Conservation (phyloP, 2,329 filamentous ascomycete species). For the Xylaria hypoxylon region DNA sequence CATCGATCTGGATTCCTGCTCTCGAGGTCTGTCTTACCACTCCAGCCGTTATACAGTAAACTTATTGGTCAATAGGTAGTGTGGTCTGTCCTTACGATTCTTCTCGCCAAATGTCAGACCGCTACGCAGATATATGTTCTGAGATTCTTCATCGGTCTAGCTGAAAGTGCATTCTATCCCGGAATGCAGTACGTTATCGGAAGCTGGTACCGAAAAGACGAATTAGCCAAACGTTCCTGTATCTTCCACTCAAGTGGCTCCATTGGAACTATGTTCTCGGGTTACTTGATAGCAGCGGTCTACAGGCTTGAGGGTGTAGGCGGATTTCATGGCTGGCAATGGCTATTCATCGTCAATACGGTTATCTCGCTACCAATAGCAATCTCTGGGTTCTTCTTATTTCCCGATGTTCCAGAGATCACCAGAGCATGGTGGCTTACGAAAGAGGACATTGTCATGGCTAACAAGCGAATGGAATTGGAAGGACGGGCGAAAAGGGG, state of each 20-base stretch:
- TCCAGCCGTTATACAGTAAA: not conserved
- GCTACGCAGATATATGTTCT: conserved; percentile 52
- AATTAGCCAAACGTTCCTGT: conserved; percentile 60
- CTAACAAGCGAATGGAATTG: conserved; percentile 56
- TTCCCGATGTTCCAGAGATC: conserved; percentile 56
- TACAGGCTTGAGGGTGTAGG: conserved; percentile 61
- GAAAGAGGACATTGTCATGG: conserved; percentile 54
- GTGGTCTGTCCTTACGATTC: conserved; percentile 52
- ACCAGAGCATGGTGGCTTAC: conserved; percentile 55
- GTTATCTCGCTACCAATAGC: conserved; percentile 65
- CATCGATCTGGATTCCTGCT: conserved; percentile 54
- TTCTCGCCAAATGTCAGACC: conserved; percentile 51
- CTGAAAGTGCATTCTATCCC: conserved; percentile 48
- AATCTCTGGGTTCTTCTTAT: conserved; percentile 59
- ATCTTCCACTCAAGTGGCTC: conserved; percentile 52
- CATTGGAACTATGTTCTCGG: conserved; percentile 56
- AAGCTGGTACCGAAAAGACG: conserved; percentile 54
- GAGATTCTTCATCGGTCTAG: conserved; percentile 53
- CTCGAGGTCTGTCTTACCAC: conserved; percentile 44
- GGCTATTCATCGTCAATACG: conserved; percentile 66
- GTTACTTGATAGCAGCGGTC: conserved; percentile 66
- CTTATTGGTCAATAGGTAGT: conserved; percentile 32
- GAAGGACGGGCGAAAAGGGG: conserved; percentile 59
- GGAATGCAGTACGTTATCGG: conserved; percentile 54
- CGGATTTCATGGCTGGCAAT: conserved; percentile 66